A percentile compares a stretch with the other conserved stretches of the same genome.
Evolutionary conservation across 2,329 filamentous ascomycete genomes (phyloP).

Genomic region (Aspergillus clavatus): DNA sequence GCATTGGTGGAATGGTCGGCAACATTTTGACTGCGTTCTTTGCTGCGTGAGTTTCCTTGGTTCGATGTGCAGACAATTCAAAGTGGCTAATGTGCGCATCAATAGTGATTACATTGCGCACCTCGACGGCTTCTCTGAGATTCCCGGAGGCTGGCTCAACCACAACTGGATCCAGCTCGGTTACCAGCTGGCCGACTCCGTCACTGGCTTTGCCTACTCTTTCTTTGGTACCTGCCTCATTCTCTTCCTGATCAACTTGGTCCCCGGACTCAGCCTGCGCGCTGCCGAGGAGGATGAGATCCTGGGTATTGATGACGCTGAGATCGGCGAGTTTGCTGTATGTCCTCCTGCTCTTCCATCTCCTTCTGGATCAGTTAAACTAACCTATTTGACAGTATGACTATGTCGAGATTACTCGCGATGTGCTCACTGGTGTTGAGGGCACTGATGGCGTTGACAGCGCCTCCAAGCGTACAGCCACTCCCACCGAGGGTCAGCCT

Average conservation of each 20-base stretch:
- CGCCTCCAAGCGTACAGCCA: constrained; percentile 10
- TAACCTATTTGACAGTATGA: constrained; percentile 56
- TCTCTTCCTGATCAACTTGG: constrained; percentile 71
- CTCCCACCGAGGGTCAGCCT: constrained; percentile 3
- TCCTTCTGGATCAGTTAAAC: background rate
- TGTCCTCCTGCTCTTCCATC: constrained; percentile 25
- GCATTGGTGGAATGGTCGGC: constrained; percentile 70
- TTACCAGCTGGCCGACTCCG: constrained; percentile 77
- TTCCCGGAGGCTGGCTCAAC: constrained; percentile 77
- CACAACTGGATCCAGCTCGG: constrained; percentile 77
- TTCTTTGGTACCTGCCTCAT: constrained; percentile 74
- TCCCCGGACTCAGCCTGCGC: constrained; percentile 71
- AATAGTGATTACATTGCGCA: constrained; percentile 69
- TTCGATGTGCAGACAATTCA: too few relatives aligned
- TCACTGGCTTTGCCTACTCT: constrained; percentile 70
- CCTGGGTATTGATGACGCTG: constrained; percentile 79
- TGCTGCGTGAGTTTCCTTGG: constrained; percentile 54
- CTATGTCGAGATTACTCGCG: constrained; percentile 77
- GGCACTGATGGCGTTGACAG: constrained; percentile 1
- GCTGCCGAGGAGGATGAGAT: constrained; percentile 73
- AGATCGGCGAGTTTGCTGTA: constrained; percentile 87
- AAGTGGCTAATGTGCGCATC: constrained; percentile 10
- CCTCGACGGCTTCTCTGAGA: constrained; percentile 65
- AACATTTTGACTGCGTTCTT: constrained; percentile 79
- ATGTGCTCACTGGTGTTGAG: constrained; percentile 52